Evolutionary conservation across 768 basidiomycete genomes (phyloP), one percentile per base, ranked within the genome.

Genomic region (Podaxis sp.): DNA sequence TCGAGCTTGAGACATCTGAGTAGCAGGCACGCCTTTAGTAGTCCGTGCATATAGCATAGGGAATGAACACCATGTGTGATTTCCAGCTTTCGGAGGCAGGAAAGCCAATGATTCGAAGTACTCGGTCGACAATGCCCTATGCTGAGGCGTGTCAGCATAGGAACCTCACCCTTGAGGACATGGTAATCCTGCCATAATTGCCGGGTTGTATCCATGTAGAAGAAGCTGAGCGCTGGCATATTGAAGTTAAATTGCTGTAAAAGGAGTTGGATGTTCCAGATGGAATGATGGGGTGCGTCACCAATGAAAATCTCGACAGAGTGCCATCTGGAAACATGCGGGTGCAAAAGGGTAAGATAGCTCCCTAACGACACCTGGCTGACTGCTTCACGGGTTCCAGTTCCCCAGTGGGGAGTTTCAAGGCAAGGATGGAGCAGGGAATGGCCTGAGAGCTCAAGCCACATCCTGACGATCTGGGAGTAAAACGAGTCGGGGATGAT

Each of bases 211-310:
- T 57, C 61, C 56, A 62, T 38, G 25, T 55, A 51, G 32, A 62
- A 62, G 11, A 11, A 50, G 18, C 42, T 51, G 27, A 62, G 54
- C 16, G 40, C 57, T 13, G 58, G 50, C 58, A 60, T 63, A n/a
- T 52, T 44, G 21, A 63, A 63, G 57, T 59, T 63, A 51, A 63
- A 63, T 16, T 60, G 62, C 14, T 63, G 57, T 5, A 63, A 36
- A 36, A 62, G 56, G 18, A 51, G 42, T 18, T 62, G 56, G 13
- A 62, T 42, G 42, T 63, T 59, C 62, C 60, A 61, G n/a, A 61
- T 54, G 18, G 60, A 55, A 40, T 62, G 61, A 13, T 62, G 56
- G 27, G 55, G 56, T 7, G 53, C 44, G 21, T 55, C 54, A 10
- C 50, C 55, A 27, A 62, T 57, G 40, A 50, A 57, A 28, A 62